Percentiles rank a stretch among this genome's conserved stretches.
Conservation (phyloP, 495 filamentous ascomycete genomes). For the Tuber melanosporum region DNA sequence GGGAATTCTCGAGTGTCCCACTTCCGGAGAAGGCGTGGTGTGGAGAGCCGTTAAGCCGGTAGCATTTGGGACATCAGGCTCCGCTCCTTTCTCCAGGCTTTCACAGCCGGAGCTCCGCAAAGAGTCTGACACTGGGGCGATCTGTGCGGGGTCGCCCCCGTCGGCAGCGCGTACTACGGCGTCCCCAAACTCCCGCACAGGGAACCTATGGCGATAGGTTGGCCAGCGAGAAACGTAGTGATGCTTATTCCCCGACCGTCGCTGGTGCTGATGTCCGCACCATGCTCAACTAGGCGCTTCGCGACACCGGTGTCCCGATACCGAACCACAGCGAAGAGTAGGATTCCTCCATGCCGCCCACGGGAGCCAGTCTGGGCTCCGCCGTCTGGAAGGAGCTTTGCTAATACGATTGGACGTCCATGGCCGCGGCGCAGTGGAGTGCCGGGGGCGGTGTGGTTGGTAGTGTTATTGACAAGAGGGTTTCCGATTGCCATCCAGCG, state of each 20-base stretch:
- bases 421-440: not conserved
- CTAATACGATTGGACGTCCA: not conserved
- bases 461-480: not conserved
- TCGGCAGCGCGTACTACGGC: not conserved
- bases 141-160: not conserved
- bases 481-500: not conserved
- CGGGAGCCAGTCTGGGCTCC: not conserved
- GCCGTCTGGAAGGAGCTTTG: not conserved
- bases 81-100: constrained; percentile 12
- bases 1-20: not conserved
- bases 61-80: constrained; percentile 21
- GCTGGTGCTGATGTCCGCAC: not conserved
- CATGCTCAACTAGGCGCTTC: not conserved
- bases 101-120: constrained; percentile 3
- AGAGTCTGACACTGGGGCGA: constrained; percentile 14
- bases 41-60: constrained; percentile 19
- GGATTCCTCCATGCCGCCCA: not conserved
- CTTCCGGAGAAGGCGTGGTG: constrained; percentile 14
- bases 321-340: not conserved
- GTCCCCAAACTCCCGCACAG: not conserved
- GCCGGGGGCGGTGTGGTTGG: constrained; percentile 10
- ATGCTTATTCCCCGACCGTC: not conserved
- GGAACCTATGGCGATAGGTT: not conserved
- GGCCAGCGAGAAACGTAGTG: no score
- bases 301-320: not conserved